phyloP scores from a whole-genome alignment of 495 filamentous ascomycete species.

The Schizothecium vesticola region DNA sequence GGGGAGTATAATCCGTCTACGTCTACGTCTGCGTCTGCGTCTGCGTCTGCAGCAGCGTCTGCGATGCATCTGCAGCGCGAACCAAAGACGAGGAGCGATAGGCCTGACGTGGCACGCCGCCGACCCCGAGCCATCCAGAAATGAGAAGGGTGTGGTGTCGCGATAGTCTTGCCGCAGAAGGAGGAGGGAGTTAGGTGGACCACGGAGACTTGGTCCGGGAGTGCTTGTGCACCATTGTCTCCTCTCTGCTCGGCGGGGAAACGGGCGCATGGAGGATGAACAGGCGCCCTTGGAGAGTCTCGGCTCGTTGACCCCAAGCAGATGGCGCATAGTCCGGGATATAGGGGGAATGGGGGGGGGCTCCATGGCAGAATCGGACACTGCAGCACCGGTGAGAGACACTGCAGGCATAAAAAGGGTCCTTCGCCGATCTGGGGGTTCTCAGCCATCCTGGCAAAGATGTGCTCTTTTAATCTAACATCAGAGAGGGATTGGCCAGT shows the following conservation, averaged over 20 bases:
- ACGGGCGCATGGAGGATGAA: neutral
- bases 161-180: too few relatives aligned
- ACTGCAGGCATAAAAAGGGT: slow-evolving; percentile 2
- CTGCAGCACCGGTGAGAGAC: slow-evolving; percentile 13
- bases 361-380: neutral
- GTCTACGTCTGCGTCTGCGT: neutral
- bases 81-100: neutral
- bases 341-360: neutral
- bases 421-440: slow-evolving; percentile 1
- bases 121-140: neutral
- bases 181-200: too few relatives aligned
- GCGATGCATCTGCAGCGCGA: neutral
- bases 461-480: neutral
- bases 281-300: neutral
- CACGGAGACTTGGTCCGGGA: neutral
- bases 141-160: neutral
- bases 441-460: neutral
- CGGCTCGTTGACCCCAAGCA: neutral
- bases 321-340: neutral
- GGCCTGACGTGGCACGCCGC: neutral
- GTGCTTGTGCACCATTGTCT: neutral
- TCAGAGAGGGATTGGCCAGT: neutral
- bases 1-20: neutral
- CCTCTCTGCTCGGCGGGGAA: neutral
- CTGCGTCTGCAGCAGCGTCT: neutral